Evolutionary conservation across 768 basidiomycete species (phyloP), one percentile per base, ranked within the genome.

Genomic region (Clitopilus hobsonii): DNA sequence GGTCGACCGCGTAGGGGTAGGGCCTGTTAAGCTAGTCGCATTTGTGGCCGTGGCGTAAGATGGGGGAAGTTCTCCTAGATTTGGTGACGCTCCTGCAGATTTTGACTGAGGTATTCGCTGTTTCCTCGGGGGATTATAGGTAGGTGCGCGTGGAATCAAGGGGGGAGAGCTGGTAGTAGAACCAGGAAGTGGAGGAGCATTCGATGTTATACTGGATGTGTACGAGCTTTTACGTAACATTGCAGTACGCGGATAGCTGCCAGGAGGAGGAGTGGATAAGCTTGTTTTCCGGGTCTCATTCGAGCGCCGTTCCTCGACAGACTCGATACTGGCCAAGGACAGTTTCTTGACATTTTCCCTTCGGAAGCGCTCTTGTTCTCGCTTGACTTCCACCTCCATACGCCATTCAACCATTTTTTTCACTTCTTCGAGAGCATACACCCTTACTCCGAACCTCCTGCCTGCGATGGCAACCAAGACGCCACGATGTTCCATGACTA

Each of bases 381-480:
- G 75, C 36, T 84, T 81, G 54, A 87, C 69, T 67, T 93, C 91
- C 23, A 85, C 79, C 6, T 94, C 91, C 58, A 93, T 83, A 16
- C 91, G 80, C 91, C 90, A 93, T 68, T 94, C 91, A 5, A 94
- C 85, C 2, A 86, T 88, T 64, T 86, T 89, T 68, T 85, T 89
- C 11, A 94, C 82, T 63, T 94, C 91, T 56, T 93, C 91, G 14
- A 94, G 74, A 16, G 91, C 91, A 67, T 94, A 94, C 16, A 94
- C 91, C 29, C 91, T 81, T 41, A 94, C 91, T 2, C 91, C 91
- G 58, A 93, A 90, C 61, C 91, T 74, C 58, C 91, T 75, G 7
- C 91, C 91, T 14, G 92, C 92, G 58, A 94, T 91, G 11, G 91
- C 91, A 7, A 94, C 91, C n/a, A 94, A 72, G 0, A 94, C 90